Evolutionary conservation across 345 rosid species (phyloP).

Genomic region (Cardamine resedifolia): DNA sequence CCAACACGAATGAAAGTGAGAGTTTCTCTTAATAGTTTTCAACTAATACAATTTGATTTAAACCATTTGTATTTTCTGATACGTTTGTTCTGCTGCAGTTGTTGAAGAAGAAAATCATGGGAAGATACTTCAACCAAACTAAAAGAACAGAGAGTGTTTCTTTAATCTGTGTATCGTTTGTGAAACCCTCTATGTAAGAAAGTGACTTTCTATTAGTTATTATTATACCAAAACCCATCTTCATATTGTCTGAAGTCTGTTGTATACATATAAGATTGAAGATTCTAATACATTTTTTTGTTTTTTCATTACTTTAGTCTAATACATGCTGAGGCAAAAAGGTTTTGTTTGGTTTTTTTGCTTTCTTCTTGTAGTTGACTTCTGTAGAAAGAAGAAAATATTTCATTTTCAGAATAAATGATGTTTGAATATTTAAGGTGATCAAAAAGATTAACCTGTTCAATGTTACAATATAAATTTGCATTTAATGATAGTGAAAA

Average conservation of each 20-base stretch:
- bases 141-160: conserved; percentile 29
- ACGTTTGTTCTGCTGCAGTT: conserved; percentile 34
- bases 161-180: background rate
- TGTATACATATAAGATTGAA: conserved; percentile 20
- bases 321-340: background rate
- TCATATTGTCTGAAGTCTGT: conserved; percentile 3
- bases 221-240: background rate
- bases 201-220: conserved; percentile 5
- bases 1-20: conserved; percentile 50
- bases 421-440: conserved; percentile 2
- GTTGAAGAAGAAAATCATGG: conserved; percentile 57
- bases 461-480: conserved; percentile 19
- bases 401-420: background rate
- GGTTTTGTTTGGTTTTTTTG: conserved; percentile 1
- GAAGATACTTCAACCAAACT: conserved; percentile 65
- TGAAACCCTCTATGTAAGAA: background rate
- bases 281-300: background rate
- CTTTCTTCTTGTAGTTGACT: conserved; percentile 35
- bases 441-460: conserved; percentile 21
- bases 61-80: conserved; percentile 2
- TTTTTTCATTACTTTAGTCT: background rate
- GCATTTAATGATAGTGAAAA: background rate
- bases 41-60: background rate
- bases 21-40: conserved; percentile 12
- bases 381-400: conserved; percentile 6